Percentiles rank a stretch among this genome's conserved stretches.
Conservation (phyloP, 352 stramenopile genomes). For the Phytophthora ramorum region DNA sequence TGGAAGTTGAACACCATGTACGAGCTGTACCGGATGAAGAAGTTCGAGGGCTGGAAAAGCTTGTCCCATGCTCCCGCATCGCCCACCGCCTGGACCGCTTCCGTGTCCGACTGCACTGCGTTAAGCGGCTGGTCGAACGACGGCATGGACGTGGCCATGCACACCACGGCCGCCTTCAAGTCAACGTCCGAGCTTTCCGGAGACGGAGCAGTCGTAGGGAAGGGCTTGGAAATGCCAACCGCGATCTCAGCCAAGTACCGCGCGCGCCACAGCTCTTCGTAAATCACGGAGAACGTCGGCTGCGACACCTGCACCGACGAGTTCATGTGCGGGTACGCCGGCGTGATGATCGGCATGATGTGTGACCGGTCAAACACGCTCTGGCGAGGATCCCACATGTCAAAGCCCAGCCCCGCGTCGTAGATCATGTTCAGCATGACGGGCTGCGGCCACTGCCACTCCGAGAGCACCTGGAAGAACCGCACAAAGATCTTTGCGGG, state of each 20-base stretch:
- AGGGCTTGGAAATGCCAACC: slow-evolving; percentile 53
- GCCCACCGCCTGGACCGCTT: neutral
- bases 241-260: slow-evolving; percentile 76
- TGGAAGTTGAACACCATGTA: slow-evolving; percentile 82
- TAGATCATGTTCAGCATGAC: slow-evolving; percentile 90
- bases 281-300: slow-evolving; percentile 93
- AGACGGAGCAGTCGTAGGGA: slow-evolving; percentile 28
- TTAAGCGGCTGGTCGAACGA: slow-evolving; percentile 31
- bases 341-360: slow-evolving; percentile 99
- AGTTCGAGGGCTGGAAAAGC: slow-evolving; percentile 81
- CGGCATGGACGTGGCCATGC: slow-evolving; percentile 44
- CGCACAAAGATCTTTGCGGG: slow-evolving; percentile 79
- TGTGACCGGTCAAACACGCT: slow-evolving; percentile 92
- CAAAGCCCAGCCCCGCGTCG: slow-evolving; percentile 78
- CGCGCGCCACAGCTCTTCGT: slow-evolving; percentile 90
- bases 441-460: slow-evolving; percentile 85
- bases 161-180: slow-evolving; percentile 45
- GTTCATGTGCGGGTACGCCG: slow-evolving; percentile 98
- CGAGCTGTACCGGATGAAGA: slow-evolving; percentile 85
- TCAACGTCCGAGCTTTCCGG: slow-evolving; percentile 37
- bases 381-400: slow-evolving; percentile 89
- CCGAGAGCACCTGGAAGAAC: slow-evolving; percentile 87
- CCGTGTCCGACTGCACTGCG: slow-evolving; percentile 16
- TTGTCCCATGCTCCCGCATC: slow-evolving; percentile 63
- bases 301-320: slow-evolving; percentile 96